Base-by-base conservation (phyloP, 2,329 filamentous ascomycete species). In the Pseudopithomyces maydicus region DNA sequence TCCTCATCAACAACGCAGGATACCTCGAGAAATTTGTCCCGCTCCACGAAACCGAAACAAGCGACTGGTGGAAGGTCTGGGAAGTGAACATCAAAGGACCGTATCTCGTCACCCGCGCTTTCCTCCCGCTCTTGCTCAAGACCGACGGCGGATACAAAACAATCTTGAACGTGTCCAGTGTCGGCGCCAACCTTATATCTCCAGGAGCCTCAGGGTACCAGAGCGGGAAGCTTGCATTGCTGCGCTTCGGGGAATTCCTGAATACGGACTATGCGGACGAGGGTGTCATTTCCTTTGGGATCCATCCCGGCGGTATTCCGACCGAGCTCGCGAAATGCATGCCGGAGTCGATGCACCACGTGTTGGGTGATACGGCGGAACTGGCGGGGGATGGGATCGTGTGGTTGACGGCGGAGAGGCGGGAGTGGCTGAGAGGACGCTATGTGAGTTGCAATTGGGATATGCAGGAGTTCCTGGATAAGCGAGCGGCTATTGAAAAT, bases 211-310 rank as follows among this genome's bases (percentile, higher is more conserved):
- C 35, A 8, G 73, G 72, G 4, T 85, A 85, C 59, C 77, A 80
- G 59, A 74, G 73, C 1, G 76, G 73, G 41, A 84, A 85, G 62
- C 71, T 83, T 41, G 82, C 82, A 2, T 58, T 82, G 22, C 63
- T 79, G 11, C 73, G 81, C 15, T 74, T 85, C 29, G 80, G 78
- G 1, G 82, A 85, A 61, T 80, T 77, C 57, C 52, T 82, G 15
- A 72, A 75, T 46, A 70, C 69, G 0, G 83, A 84, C 29, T 64
- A 66, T 48, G 44, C 49, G 4, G 49, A 46, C 2, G 23, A 59
- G 32, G 62, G 62, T 19, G 20, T 67, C 3, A 22, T 56, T 3
- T 55, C 58, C 15, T 55, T 51, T 41, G 36, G 51, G 2, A 53
- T 68, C 7, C 60, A 68, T 50, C 65, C 64, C 4, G 65, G 64